Base-by-base conservation (phyloP, 163 green algal species). In the Scenedesmus sp. region DNA sequence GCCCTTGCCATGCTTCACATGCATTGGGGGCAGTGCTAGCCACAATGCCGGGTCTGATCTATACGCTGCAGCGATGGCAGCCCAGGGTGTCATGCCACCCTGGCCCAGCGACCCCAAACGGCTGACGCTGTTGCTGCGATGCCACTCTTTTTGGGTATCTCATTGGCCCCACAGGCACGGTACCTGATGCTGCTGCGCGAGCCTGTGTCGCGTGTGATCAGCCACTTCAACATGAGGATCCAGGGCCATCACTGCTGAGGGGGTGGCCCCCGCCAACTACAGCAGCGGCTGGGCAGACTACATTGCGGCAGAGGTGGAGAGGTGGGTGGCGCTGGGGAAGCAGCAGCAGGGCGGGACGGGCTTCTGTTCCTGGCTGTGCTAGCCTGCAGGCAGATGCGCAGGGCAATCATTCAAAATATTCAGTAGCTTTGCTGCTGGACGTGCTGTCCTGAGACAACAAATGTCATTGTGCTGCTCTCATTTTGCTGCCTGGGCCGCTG, bases 211-310 rank as follows among this genome's bases (percentile, higher is more conserved):
- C 65, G 65, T 40, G 65, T 40, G 7, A 40, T 76, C 65, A 76
- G 65, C 65, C 65, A 76, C 30, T 76, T 76, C 30, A 76, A 76
- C 65, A 76, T 76, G 65, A 37, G 65, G 30, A 76, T 76, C 65
- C 65, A 76, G 65, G 65, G 65, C 30, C 65, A 76, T 16, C 65
- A 0, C 65, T 76, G 65, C 65, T 76, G 65, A 76, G 6, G 65
- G 9, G 26, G 65, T 76, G 30, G 30, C 30, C 30, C 65, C 65
- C 2, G 65, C 30, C 24, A 18, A 40, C 6, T 76, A 76, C 65
- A 76, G 65, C 65, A 40, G 30, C 7, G 65, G 65, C 30, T 76
- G 65, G 65, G 65, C 65, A 20, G 30, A 76, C 65, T 76, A 76
- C 65, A 76, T 76, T 16, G 65, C 65, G 6, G 37, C 65, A 76